Conservation (phyloP, 2,329 filamentous ascomycete species). For the Gnomoniopsis sp. region DNA sequence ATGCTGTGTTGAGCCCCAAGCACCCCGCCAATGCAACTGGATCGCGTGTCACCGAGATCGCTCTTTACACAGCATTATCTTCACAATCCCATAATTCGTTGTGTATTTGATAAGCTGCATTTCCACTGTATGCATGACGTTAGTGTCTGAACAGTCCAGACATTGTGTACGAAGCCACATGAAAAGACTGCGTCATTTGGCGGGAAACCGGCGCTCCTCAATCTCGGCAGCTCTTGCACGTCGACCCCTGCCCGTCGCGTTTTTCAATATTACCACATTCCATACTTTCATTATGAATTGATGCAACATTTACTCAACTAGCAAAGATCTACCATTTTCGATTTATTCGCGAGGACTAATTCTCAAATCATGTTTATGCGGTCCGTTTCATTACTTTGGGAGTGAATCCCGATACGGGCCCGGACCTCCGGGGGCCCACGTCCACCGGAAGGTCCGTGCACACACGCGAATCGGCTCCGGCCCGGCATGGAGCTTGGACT, state of each 20-base stretch:
- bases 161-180: not conserved
- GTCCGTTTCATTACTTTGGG: not conserved
- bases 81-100: too few species aligned
- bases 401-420: not conserved
- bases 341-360: not conserved
- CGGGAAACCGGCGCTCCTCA: not conserved
- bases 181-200: not conserved
- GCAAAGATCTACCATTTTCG: not conserved
- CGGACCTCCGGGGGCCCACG: not conserved
- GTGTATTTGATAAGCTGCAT: too few species aligned
- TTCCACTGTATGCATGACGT: too few species aligned
- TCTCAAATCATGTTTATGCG: too few species aligned
- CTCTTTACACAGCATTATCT: too few species aligned
- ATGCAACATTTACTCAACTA: not conserved
- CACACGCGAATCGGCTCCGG: slow-evolving; percentile 1
- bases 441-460: not conserved
- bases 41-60: too few species aligned
- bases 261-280: slow-evolving; percentile 1
- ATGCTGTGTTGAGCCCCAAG: too few species aligned
- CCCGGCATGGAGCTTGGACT: slow-evolving; percentile 4
- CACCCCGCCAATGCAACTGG: too few species aligned
- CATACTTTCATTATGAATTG: not conserved
- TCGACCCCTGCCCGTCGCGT: slow-evolving; percentile 13
- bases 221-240: slow-evolving; percentile 2
- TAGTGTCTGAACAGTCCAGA: too few species aligned